Evolutionary conservation across 106 monocot genomes (phyloP), one percentile per base, ranked within the genome.

Genomic region (Alisma plantagoaquatica): DNA sequence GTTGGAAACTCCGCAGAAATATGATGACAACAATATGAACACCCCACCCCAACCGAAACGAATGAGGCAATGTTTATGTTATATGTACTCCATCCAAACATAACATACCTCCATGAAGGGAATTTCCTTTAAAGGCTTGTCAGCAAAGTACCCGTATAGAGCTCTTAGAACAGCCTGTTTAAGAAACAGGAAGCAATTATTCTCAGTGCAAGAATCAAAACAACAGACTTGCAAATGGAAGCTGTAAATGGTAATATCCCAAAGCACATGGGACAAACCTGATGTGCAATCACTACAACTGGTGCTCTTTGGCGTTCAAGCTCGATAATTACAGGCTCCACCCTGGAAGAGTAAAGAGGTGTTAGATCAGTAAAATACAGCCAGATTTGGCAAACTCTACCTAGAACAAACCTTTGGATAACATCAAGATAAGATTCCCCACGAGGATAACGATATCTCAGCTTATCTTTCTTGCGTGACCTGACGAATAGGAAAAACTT

Each of bases 391-490:
- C 35, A 38, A 6, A 38, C 14, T 14, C 14, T 6, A 14, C 16
- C 33, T 27, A 47, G 12, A 33, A 33, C 12, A 28, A 30, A 98
- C 96, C 96, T 89, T 65, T 99, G 98, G 68, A 99, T 99, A 61
- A 99, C 90, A 80, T 99, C 98, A 59, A 99, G 90, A 50, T 99
- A 99, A 58, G 98, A 99, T 70, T 99, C 98, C 23, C 90, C 98
- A 64, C 98, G 85, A 66, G 98, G 90, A 70, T 99, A 99, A 26
- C 90, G 78, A 75, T 99, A 90, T 16, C 85, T 74, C 51, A 90
- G 69, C 69, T 90, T 99, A 61, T 99, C 98, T 55, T 90, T 86
- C 69, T 72, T 70, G 23, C 98, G 81, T 41, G 86, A 77, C 68
- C 98, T 99, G 60, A 27, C 9, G 35, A 38, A 7, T 38, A 14